Evolutionary conservation across 176 grass and related monocot species (phyloP), one percentile per base, ranked within the genome.

Genomic region (Oryza meyeriana): DNA sequence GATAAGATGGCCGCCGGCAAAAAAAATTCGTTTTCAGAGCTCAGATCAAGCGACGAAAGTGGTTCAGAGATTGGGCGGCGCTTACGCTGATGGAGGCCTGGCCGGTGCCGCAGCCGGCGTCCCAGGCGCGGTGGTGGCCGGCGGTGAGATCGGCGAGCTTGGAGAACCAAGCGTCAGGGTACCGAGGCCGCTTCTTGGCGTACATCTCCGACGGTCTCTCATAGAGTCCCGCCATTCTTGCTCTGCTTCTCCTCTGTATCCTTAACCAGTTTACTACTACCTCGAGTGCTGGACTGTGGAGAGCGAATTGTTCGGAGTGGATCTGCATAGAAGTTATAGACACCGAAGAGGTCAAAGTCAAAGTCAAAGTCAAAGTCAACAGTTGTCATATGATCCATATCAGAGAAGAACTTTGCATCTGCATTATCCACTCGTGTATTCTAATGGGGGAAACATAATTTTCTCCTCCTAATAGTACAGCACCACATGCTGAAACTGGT

Each of bases 151-250:
- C 73, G 41, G 91, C 85, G 42, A 93, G 71, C 62, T 65, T 87
- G 63, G 68, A 83, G 79, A 93, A 93, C 83, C 76, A 86, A 42
- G 87, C 88, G 41, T 89, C 76, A 29, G 91, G 91, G 65, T 93
- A 93, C 72, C 64, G 76, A 39, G 91, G 88, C 36, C 91, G 78
- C 69, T 89, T 82, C 78, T 66, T 74, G 31, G 74, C 85, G 74
- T 93, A 93, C 11, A 58, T 83, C 80, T 79, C 82, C 12, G 88
- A 77, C 34, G 71, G 75, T 52, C 26, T 85, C 32, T 77, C 78
- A 27, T 87, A 93, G 27, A 90, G 57, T 6, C 66, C 82, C 10
- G 85, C 82, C 91, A 93, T 93, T 81, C 42, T 9, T 55, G 66
- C 78, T 72, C 29, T 34, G 71, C 4, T 29, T 66, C 64, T 29